These are phyloP conservation scores for Fusarium begoniae DNA, from an alignment of 2,329 filamentous ascomycete species.

Conservation along the genomic window DNA sequence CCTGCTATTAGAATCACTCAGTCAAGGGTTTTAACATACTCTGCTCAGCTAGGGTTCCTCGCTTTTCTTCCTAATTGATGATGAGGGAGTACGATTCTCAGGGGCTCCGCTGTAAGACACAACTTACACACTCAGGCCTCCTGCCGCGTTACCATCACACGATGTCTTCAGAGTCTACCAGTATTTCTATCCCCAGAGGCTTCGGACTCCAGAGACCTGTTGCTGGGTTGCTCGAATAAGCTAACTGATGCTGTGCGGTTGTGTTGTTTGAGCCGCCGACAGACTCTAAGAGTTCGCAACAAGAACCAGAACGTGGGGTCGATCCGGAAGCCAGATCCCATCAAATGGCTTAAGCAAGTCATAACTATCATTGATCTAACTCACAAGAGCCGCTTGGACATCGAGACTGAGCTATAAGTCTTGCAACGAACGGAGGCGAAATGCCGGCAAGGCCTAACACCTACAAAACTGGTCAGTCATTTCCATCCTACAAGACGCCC, in stretches of 20 bases:
- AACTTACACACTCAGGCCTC: background rate
- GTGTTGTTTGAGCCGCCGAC: no score
- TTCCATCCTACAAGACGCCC: background rate
- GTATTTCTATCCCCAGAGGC: accelerated
- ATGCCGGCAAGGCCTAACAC: background rate
- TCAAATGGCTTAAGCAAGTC: no score
- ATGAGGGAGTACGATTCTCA: no score
- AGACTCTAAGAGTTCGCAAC: no score
- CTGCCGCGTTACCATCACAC: background rate
- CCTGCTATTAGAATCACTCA: no score
- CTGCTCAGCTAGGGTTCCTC: accelerated
- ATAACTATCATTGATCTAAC: accelerated
- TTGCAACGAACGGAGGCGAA: background rate
- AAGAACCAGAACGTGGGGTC: background rate
- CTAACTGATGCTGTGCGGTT: background rate
- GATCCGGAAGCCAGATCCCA: background rate
- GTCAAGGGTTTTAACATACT: accelerated
- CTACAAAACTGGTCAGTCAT: background rate
- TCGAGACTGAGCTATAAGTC: background rate
- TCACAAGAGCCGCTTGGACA: no score
- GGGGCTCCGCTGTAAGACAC: background rate
- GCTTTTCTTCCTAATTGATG: no score
- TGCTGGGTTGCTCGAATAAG: accelerated
- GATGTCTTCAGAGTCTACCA: background rate
- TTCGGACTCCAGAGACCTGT: background rate